Percentiles rank a stretch among this genome's conserved stretches.
Conservation (phyloP, 169 alveolate genomes). For the Plasmodium chabaudi region DNA sequence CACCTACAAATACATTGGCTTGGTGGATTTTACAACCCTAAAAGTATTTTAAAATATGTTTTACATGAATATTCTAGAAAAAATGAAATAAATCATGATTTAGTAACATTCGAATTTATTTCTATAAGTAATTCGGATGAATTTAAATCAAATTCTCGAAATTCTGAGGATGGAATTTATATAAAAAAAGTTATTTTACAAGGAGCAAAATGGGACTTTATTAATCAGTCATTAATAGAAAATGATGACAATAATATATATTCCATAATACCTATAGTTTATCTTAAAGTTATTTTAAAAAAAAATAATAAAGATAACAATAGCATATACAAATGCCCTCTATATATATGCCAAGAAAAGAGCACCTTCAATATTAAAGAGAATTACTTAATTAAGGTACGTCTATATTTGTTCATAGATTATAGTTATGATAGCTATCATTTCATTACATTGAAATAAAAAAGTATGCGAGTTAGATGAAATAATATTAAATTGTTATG, state of each 20-base stretch:
- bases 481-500: too few species aligned
- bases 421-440: neutral
- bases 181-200: slow-evolving; percentile 91
- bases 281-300: slow-evolving; percentile 93
- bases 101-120: slow-evolving; percentile 61
- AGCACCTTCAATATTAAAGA: slow-evolving; percentile 82
- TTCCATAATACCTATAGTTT: slow-evolving; percentile 92
- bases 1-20: slow-evolving; percentile 61
- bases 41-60: slow-evolving; percentile 68
- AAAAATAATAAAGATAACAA: slow-evolving; percentile 81
- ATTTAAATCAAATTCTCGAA: slow-evolving; percentile 17
- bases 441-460: too few species aligned
- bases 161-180: slow-evolving; percentile 93
- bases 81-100: slow-evolving; percentile 65
- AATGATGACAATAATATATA: slow-evolving; percentile 93
- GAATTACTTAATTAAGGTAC: slow-evolving; percentile 56
- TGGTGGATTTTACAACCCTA: slow-evolving; percentile 75
- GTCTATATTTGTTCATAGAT: neutral
- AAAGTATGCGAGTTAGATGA: too few species aligned
- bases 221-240: slow-evolving; percentile 88
- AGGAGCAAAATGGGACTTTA: slow-evolving; percentile 96
- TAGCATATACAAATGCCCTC: slow-evolving; percentile 92
- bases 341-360: slow-evolving; percentile 88
- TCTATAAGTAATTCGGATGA: slow-evolving; percentile 62
- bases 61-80: slow-evolving; percentile 74